Percentiles rank a stretch among this genome's conserved stretches.
phyloP scores from a whole-genome alignment of 2,329 filamentous ascomycete genomes.

The Dothideomycetidae sp. region DNA sequence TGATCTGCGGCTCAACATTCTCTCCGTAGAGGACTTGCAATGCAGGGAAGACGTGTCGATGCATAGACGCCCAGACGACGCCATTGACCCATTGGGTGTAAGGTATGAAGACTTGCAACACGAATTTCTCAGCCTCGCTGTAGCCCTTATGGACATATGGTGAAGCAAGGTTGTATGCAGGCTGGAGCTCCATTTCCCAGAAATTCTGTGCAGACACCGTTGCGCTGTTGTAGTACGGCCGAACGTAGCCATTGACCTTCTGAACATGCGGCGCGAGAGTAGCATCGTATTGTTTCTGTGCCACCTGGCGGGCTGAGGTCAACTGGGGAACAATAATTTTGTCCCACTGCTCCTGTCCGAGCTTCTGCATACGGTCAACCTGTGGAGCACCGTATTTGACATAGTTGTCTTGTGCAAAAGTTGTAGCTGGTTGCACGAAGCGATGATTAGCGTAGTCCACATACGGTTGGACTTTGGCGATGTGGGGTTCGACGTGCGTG shows the following conservation, averaged over 20 bases:
- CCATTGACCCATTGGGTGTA: slow-evolving; percentile 57
- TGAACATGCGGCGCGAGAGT: slow-evolving; percentile 61
- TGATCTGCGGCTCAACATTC: slow-evolving; percentile 88
- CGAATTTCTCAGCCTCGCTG: slow-evolving; percentile 48
- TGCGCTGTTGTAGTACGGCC: slow-evolving; percentile 59
- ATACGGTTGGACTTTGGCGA: slow-evolving; percentile 65
- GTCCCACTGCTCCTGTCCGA: slow-evolving; percentile 61
- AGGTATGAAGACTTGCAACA: slow-evolving; percentile 57
- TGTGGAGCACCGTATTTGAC: slow-evolving; percentile 61
- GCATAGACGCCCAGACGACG: slow-evolving; percentile 54
- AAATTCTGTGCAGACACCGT: slow-evolving; percentile 50
- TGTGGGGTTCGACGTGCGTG: slow-evolving; percentile 67
- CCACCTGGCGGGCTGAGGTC: slow-evolving; percentile 46
- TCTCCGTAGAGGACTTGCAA: slow-evolving; percentile 68
- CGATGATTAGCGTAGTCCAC: slow-evolving; percentile 40
- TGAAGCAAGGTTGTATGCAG: slow-evolving; percentile 57
- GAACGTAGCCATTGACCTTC: slow-evolving; percentile 41
- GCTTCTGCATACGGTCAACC: slow-evolving; percentile 51
- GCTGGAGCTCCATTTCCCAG: slow-evolving; percentile 59
- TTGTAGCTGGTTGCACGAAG: slow-evolving; percentile 54
- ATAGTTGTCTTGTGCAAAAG: slow-evolving; percentile 46
- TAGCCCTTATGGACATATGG: slow-evolving; percentile 64
- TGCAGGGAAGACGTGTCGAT: slow-evolving; percentile 67
- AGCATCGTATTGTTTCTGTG: slow-evolving; percentile 52
- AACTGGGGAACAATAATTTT: slow-evolving; percentile 63